Conservation (phyloP, 306 rosid species). For the Gynostemma pentaphyllum region DNA sequence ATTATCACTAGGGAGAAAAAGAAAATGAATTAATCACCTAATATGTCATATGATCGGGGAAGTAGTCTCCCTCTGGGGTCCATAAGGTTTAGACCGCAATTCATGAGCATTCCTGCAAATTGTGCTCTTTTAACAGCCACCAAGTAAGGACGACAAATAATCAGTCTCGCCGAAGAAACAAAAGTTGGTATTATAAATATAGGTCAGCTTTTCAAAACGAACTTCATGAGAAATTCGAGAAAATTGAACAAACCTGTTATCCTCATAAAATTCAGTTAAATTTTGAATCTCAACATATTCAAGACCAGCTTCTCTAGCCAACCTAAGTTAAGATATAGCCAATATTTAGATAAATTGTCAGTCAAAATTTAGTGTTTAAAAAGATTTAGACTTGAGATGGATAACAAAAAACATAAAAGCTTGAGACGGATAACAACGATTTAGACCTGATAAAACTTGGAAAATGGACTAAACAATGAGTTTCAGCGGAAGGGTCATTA, state of each 20-base stretch:
- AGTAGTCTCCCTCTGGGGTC: constrained; percentile 88
- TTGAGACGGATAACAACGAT: neutral
- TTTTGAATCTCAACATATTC: constrained; percentile 94
- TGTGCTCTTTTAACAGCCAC: constrained; percentile 52
- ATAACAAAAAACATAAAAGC: neutral
- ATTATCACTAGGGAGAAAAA: neutral
- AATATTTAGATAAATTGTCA: neutral
- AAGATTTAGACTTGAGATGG: neutral
- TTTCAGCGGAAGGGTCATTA: constrained; percentile 61
- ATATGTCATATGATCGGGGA: constrained; percentile 77
- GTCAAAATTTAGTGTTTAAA: neutral
- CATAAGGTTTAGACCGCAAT: constrained; percentile 55
- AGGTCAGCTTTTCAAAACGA: neutral
- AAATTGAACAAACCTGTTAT: constrained; percentile 56
- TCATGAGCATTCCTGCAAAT: constrained; percentile 57
- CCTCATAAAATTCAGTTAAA: constrained; percentile 84
- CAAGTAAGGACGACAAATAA: constrained; percentile 13
- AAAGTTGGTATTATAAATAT: neutral
- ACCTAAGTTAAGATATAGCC: constrained; percentile 32
- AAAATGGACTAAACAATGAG: constrained; percentile 91
- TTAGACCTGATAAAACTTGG: constrained; percentile 88
- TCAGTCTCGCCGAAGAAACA: constrained; percentile 8
- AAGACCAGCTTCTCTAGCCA: constrained; percentile 97
- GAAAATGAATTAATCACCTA: constrained; percentile 41
- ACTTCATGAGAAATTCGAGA: neutral